Conservation (phyloP, 768 basidiomycete species). For the Pilatotrama ljubarskyi region DNA sequence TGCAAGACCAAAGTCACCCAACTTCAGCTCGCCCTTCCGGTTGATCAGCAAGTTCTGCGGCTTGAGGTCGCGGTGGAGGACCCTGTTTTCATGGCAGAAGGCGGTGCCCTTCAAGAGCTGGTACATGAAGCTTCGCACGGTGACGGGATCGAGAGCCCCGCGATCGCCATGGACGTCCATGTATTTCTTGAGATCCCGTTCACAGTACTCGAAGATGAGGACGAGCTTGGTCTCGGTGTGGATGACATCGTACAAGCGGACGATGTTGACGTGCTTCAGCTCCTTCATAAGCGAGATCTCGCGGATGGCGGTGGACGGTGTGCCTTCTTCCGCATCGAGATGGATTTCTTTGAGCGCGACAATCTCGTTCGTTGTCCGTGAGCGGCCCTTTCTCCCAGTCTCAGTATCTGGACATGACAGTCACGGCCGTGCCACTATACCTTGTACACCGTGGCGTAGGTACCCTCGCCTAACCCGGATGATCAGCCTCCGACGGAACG, state of each 20-base stretch:
- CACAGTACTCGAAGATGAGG: constrained; percentile 97
- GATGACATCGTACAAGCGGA: constrained; percentile 97
- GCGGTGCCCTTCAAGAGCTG: constrained; percentile 96
- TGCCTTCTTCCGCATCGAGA: constrained; percentile 98
- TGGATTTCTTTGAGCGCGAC: constrained; percentile 99
- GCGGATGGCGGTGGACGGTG: constrained; percentile 96
- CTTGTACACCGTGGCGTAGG: constrained; percentile 98
- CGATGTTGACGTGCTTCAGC: constrained; percentile 97
- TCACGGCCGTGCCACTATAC: constrained; percentile 40
- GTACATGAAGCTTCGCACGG: constrained; percentile 95
- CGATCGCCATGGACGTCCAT: constrained; percentile 99
- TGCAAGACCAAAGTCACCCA: constrained; percentile 97
- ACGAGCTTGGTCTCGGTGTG: constrained; percentile 98
- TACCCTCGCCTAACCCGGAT: constrained; percentile 70
- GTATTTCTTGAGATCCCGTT: constrained; percentile 98
- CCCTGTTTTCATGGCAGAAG: constrained; percentile 98
- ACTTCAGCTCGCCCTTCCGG: constrained; percentile 92
- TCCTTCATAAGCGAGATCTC: constrained; percentile 99
- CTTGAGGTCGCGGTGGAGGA: constrained; percentile 96
- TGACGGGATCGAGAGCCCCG: constrained; percentile 86
- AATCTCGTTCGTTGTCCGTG: constrained; percentile 96
- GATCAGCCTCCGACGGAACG: constrained; percentile 6
- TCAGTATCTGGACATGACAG: not conserved
- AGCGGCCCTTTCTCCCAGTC: constrained; percentile 66
- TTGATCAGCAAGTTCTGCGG: constrained; percentile 99